Base-by-base conservation (phyloP, 345 rosid species). In the Boechera retrofracta region DNA sequence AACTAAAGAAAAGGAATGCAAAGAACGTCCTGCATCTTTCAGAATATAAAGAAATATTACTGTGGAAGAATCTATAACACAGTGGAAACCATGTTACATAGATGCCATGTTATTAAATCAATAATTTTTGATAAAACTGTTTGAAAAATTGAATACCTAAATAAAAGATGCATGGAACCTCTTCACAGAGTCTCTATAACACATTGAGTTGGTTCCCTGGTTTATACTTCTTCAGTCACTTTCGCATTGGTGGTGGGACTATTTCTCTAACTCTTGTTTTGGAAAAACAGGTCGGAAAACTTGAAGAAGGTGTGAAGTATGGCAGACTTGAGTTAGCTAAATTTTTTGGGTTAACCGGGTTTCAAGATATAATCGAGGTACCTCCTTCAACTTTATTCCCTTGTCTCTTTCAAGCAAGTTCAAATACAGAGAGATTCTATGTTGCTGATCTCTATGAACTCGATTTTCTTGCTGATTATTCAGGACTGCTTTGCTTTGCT, bases 401-500 rank as follows among this genome's bases (percentile, higher is more conserved):
- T 59, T 39, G 10, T 52, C 31, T n/a, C 51, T 52, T 41, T 31
- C 62, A 77, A 24, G 65, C 28, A 57, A 11, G 51, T 57, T 56
- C 70, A 66, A 10, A 48, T 9, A 48, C 29, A 5, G 36, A 44
- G 66, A n/a, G 16, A n/a, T 3, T 74, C 7, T 35, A n/a, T 35
- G 53, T 75, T 58, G 3, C 55, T 60, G 42, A 44, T 55, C 72
- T 36, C 55, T 71, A 71, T 32, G 38, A 64, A 56, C 61, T 56
- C n/a, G 2, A 53, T 54, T 56, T 57, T 59, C 21, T 3, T 55
- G 65, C 21, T 67, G 47, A 28, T 24, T 42, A 26, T 81, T 47
- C 71, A 95, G 99, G 94, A 95, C 32, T 91, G 93, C 73, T 90
- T 85, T 80, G 89, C 99, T 42, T 77, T 92, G 79, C 88, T 95